Conservation (phyloP, 2,329 filamentous ascomycete genomes). For the Penicillium sp. region DNA sequence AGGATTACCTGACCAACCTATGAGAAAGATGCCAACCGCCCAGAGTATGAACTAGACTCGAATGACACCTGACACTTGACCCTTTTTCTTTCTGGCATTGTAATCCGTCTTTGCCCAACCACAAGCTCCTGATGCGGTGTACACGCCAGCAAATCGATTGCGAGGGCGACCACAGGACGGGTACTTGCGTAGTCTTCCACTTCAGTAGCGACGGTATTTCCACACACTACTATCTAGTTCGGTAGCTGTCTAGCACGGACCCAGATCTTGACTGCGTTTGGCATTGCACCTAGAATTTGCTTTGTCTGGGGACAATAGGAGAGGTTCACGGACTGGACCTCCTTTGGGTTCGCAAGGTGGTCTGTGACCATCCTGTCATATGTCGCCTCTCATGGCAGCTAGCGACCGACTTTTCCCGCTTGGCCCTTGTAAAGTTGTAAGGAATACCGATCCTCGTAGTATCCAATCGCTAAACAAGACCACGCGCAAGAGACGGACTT, state of each 20-base stretch:
- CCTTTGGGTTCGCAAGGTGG: background rate
- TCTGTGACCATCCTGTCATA: background rate
- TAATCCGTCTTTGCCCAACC: background rate
- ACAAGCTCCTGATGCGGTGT: background rate
- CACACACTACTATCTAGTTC: background rate
- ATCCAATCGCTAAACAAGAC: background rate
- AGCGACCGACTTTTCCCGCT: too few species aligned
- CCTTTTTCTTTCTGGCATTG: background rate
- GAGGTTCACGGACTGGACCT: background rate
- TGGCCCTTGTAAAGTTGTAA: too few species aligned
- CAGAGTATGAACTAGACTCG: slow-evolving; percentile 15
- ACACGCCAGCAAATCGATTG: slow-evolving; percentile 1
- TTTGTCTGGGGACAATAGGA: background rate
- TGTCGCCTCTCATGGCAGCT: too few species aligned
- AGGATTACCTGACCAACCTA: slow-evolving; percentile 99
- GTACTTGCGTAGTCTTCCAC: slow-evolving; percentile 3
- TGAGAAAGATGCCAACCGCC: slow-evolving; percentile 53
- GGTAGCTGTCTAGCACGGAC: background rate
- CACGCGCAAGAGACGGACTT: background rate
- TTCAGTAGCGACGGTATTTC: background rate
- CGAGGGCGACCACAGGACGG: slow-evolving; percentile 13
- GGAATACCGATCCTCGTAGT: background rate
- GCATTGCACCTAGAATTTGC: background rate
- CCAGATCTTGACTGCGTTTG: background rate
- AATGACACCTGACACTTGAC: slow-evolving; percentile 15